These are phyloP conservation scores for Cubamyces lactineus DNA, from an alignment of 768 basidiomycete genomes.

Conservation along the genomic window DNA sequence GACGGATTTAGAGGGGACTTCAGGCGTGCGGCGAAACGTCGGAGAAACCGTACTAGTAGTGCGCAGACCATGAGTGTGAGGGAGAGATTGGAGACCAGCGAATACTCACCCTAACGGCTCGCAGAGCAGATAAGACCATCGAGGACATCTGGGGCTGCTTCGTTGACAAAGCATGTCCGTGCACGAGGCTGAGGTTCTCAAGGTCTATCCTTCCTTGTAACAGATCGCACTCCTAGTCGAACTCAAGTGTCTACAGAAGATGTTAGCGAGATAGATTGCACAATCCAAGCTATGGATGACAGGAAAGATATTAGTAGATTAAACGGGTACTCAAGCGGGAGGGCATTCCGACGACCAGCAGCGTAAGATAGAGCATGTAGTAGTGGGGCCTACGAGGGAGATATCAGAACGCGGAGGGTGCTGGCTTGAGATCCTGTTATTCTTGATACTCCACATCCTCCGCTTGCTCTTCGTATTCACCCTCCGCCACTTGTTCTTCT, in stretches of 20 bases:
- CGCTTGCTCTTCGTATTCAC: constrained; percentile 22
- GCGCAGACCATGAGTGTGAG: neutral
- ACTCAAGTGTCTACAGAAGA: neutral
- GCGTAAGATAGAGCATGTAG: constrained; percentile 6
- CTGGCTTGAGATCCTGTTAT: constrained; percentile 3
- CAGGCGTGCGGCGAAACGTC: neutral
- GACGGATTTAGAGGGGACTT: neutral
- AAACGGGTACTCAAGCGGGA: neutral
- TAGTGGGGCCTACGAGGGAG: neutral
- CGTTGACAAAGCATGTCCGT: neutral
- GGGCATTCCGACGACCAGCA: constrained; percentile 1
- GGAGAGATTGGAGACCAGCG: neutral
- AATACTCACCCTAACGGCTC: constrained; percentile 8
- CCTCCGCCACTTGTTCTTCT: constrained; percentile 23
- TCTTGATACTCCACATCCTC: constrained; percentile 7
- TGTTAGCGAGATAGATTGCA: neutral
- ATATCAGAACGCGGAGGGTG: neutral
- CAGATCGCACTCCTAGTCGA: neutral
- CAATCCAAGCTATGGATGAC: neutral
- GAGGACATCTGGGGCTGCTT: constrained; percentile 9
- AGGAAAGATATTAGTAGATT: constrained; percentile 1
- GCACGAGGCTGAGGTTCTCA: constrained; percentile 5
- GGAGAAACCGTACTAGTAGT: constrained; percentile 2
- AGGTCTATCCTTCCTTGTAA: no score
- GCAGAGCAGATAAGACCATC: neutral